A percentile compares a stretch with the other conserved stretches of the same genome.
Conservation (phyloP, 2,329 filamentous ascomycete species). For the Alternaria arborescens region DNA sequence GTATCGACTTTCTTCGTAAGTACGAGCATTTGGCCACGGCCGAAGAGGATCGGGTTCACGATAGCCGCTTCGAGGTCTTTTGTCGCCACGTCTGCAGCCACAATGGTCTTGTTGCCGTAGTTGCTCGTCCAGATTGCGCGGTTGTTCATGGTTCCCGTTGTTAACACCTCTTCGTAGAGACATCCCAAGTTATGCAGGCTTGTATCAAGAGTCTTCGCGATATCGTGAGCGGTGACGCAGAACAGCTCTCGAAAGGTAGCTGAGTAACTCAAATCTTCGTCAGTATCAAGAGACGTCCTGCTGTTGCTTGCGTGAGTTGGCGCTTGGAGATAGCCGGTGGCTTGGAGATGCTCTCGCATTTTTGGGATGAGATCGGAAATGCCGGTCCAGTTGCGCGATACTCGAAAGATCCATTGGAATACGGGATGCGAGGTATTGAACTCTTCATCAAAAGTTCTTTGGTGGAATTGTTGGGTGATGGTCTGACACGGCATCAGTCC, state of each 20-base stretch:
- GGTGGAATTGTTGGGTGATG: conserved; percentile 70
- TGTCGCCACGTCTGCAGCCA: conserved; percentile 33
- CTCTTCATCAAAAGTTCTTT: conserved; percentile 70
- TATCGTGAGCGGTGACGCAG: conserved; percentile 77
- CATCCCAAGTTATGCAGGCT: conserved; percentile 71
- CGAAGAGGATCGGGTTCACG: conserved; percentile 56
- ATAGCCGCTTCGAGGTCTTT: conserved; percentile 53
- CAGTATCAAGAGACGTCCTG: conserved; percentile 33
- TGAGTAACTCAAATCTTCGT: conserved; percentile 75
- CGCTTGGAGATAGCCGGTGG: conserved; percentile 35
- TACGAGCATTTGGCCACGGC: conserved; percentile 82
- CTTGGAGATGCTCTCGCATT: conserved; percentile 78
- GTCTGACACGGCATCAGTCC: conserved; percentile 76
- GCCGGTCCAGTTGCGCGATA: conserved; percentile 78
- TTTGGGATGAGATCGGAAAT: conserved; percentile 72
- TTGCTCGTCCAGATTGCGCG: conserved; percentile 62
- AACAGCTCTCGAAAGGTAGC: conserved; percentile 83
- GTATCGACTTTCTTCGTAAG: conserved; percentile 71
- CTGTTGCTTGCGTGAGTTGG: conserved; percentile 26
- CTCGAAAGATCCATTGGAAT: conserved; percentile 87
- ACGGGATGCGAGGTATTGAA: conserved; percentile 80
- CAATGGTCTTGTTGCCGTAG: conserved; percentile 31
- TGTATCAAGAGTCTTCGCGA: conserved; percentile 72
- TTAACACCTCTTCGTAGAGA: conserved; percentile 78
- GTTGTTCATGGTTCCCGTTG: conserved; percentile 68